Evolutionary conservation across 495 filamentous ascomycete genomes (phyloP).

Genomic region (Echria macrotheca): DNA sequence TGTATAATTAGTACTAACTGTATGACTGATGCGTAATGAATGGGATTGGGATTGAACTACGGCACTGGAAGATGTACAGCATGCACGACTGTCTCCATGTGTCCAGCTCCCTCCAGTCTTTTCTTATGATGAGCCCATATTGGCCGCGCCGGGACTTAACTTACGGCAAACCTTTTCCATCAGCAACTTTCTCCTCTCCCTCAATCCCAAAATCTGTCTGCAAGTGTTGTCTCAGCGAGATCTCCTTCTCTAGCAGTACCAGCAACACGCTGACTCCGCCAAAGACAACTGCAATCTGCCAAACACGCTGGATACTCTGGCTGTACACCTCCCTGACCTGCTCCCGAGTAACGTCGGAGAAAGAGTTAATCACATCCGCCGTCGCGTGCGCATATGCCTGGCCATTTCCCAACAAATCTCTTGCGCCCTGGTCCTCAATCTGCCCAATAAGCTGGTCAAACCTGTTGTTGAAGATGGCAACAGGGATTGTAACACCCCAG

Average conservation of each 20-base stretch:
- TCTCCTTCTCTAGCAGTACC: slow-evolving; percentile 23
- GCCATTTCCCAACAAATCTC: slow-evolving; percentile 15
- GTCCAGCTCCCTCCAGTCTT: too few species aligned
- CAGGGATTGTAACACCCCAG: slow-evolving; percentile 48
- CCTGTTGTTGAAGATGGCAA: slow-evolving; percentile 45
- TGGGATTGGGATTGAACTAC: too few species aligned
- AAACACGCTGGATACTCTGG: slow-evolving; percentile 22
- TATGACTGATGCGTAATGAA: too few species aligned
- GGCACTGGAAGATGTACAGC: too few species aligned
- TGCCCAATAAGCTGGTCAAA: slow-evolving; percentile 14
- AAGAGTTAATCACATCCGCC: slow-evolving; percentile 13
- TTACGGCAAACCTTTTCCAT: too few species aligned
- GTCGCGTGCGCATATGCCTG: slow-evolving; percentile 22
- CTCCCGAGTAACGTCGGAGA: slow-evolving; percentile 14
- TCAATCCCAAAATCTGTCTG: slow-evolving; percentile 24
- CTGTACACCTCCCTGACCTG: slow-evolving; percentile 25
- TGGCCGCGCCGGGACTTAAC: too few species aligned
- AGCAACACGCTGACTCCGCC: slow-evolving; percentile 22
- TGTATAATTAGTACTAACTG: too few species aligned
- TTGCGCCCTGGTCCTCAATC: slow-evolving; percentile 22
- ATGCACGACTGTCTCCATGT: too few species aligned
- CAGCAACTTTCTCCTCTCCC: slow-evolving; percentile 2
- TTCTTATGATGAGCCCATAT: too few species aligned
- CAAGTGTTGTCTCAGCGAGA: slow-evolving; percentile 23
- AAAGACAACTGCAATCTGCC: slow-evolving; percentile 26